phyloP scores from a whole-genome alignment of 257 asterid genomes.

The Solanum microdontum region DNA sequence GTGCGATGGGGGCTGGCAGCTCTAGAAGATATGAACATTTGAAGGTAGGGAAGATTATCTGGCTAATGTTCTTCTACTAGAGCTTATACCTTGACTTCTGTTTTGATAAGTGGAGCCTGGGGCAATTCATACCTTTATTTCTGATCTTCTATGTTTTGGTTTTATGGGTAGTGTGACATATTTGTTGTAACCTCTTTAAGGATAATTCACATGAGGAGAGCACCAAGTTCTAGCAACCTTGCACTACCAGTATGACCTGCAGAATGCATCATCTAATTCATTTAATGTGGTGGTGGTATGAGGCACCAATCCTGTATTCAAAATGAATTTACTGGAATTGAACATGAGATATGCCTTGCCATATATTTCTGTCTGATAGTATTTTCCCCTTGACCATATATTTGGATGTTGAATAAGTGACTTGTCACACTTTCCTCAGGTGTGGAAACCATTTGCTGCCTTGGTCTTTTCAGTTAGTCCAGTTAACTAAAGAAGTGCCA shows the following conservation, averaged over 20 bases:
- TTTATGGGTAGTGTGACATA: not conserved
- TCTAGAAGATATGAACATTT: slow-evolving; percentile 41
- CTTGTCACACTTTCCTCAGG: not conserved
- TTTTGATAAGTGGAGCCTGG: not conserved
- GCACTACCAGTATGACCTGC: not conserved
- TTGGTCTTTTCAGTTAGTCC: not conserved
- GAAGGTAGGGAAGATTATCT: slow-evolving; percentile 24
- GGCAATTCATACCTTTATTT: not conserved
- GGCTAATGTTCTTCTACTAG: not conserved
- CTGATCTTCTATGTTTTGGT: not conserved
- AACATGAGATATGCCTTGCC: not conserved
- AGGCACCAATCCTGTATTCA: not conserved
- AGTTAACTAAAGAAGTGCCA: not conserved
- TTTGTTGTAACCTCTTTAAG: not conserved
- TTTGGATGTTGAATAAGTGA: not conserved
- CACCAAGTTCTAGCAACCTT: not conserved
- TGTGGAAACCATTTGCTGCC: not conserved
- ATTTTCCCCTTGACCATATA: not conserved
- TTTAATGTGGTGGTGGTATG: not conserved
- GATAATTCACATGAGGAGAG: not conserved
- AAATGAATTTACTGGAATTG: not conserved
- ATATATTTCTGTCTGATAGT: not conserved
- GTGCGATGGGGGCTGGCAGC: slow-evolving; percentile 31
- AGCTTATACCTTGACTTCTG: not conserved
- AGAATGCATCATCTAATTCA: not conserved